Percentiles rank a stretch among this genome's conserved stretches.
phyloP scores from a whole-genome alignment of 306 rosid species.

The Boehmeria nivea region DNA sequence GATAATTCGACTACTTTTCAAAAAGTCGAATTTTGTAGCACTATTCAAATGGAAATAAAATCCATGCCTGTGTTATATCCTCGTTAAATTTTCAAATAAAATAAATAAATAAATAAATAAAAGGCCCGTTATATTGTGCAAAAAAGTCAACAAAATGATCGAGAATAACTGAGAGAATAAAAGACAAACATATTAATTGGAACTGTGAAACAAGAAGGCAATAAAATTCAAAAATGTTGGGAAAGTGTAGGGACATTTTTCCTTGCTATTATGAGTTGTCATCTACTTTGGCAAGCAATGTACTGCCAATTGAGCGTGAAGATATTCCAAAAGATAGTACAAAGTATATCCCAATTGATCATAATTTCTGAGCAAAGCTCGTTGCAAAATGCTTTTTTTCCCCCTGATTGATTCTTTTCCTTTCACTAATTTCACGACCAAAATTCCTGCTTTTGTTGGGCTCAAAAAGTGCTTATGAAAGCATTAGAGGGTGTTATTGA shows the following conservation, averaged over 20 bases:
- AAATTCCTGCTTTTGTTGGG: too few relatives aligned
- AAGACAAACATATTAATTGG: too few relatives aligned
- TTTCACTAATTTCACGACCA: too few relatives aligned
- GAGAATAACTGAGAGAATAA: too few relatives aligned
- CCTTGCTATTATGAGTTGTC: conserved; percentile 4
- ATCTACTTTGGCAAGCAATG: conserved; percentile 10
- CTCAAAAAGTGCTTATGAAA: conserved; percentile 16
- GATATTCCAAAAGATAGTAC: not conserved
- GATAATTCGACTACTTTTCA: too few relatives aligned
- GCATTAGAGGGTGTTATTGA: conserved; percentile 9
- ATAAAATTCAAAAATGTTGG: not conserved
- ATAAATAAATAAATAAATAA: too few relatives aligned
- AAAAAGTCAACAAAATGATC: too few relatives aligned
- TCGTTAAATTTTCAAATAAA: too few relatives aligned
- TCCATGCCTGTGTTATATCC: too few relatives aligned
- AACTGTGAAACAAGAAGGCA: not conserved
- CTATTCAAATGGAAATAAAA: too few relatives aligned
- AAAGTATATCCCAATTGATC: conserved; percentile 28
- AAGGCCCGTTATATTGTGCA: too few relatives aligned
- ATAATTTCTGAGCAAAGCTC: conserved; percentile 25
- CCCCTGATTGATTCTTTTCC: conserved; percentile 24
- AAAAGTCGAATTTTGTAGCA: too few relatives aligned
- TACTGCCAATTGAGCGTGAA: conserved; percentile 1
- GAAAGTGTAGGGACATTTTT: not conserved
- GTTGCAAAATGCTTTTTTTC: not conserved